Evolutionary conservation across 139 green algal genomes (phyloP), one percentile per base, ranked within the genome.

Genomic region (Coelastrella sp.): DNA sequence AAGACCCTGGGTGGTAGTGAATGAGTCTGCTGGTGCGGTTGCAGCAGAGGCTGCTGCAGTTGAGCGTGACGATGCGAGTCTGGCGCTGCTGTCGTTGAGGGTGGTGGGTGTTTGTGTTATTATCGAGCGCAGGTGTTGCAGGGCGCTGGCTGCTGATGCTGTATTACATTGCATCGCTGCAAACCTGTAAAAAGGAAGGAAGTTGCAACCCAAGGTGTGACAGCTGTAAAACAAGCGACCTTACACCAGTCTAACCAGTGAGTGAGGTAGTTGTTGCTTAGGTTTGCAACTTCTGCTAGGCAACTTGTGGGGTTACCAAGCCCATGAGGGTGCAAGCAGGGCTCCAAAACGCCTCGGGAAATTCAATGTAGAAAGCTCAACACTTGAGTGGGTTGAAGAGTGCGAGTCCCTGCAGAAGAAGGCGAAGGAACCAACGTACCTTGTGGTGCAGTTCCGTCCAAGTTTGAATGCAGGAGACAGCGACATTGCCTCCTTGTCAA

Each of bases 401-500:
- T 57, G 15, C 45, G 45, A 23, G 45, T 13, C 11, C 15, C 45
- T 57, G 45, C n/a, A n/a, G n/a, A n/a, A n/a, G n/a, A n/a, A n/a
- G n/a, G n/a, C n/a, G n/a, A n/a, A n/a, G n/a, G n/a, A n/a, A n/a
- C n/a, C n/a, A 30, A n/a, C 68, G 53, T 19, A 77, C 68, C 68
- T 38, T 38, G 53, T 57, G 68, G 23, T 77, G 68, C 68, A 77
- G 68, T 77, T 30, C 23, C 40, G 53, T 37, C 38, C 35, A 6
- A 77, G 68, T 34, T 35, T 53, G 38, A 77, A 77, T 17, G 57
- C 40, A n/a, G 68, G 68, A 21, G 38, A 30, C 11, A 77, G 45
- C 37, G 68, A 45, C 15, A 77, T 30, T 9, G 68, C 40, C 68
- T 77, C 38, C 23, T 77, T 77, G 11, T 77, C 68, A 34, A 77